A percentile compares a stretch with the other conserved stretches of the same genome.
Conservation (phyloP, 2,329 filamentous ascomycete genomes). For the Fusarium beomiforme region DNA sequence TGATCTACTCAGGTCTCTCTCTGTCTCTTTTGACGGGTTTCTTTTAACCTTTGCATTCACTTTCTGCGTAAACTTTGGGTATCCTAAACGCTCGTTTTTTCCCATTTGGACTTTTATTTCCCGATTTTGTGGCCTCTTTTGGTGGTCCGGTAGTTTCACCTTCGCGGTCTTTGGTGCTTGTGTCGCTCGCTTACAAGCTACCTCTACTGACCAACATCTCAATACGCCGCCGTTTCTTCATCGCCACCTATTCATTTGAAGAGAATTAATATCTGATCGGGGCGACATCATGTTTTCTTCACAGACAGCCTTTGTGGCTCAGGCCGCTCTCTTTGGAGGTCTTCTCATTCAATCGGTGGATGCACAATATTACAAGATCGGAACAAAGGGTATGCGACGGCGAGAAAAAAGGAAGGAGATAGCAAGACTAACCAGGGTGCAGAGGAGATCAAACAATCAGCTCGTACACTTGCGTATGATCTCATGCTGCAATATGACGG, state of each 20-base stretch:
- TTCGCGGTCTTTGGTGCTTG: conserved; percentile 10
- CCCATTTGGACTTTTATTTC: not conserved
- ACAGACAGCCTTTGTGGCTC: conserved; percentile 7
- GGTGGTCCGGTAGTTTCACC: not conserved
- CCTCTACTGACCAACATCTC: not conserved
- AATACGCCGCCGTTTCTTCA: not conserved
- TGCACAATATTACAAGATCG: conserved; percentile 45
- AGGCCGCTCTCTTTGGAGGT: conserved; percentile 25
- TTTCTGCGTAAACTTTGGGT: not conserved
- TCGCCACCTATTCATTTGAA: not conserved
- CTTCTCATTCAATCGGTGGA: conserved; percentile 27
- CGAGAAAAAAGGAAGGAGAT: not conserved
- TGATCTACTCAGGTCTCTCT: conserved; percentile 22
- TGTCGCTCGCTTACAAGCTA: conserved; percentile 30
- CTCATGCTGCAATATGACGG: conserved; percentile 62
- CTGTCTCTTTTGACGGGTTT: not conserved
- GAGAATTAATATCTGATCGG: not conserved
- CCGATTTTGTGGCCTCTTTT: not conserved
- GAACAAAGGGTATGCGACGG: conserved; percentile 42
- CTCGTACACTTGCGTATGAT: conserved; percentile 60
- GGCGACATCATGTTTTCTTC: conserved; percentile 9
- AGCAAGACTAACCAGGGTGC: not conserved
- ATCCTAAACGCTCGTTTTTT: conserved; percentile 14
- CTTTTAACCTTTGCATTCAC: conserved; percentile 5
- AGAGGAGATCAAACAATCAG: conserved; percentile 59